Percentiles rank a stretch among this genome's conserved stretches.
Conservation (phyloP, 345 rosid species). For the Euphorbia peplus region DNA sequence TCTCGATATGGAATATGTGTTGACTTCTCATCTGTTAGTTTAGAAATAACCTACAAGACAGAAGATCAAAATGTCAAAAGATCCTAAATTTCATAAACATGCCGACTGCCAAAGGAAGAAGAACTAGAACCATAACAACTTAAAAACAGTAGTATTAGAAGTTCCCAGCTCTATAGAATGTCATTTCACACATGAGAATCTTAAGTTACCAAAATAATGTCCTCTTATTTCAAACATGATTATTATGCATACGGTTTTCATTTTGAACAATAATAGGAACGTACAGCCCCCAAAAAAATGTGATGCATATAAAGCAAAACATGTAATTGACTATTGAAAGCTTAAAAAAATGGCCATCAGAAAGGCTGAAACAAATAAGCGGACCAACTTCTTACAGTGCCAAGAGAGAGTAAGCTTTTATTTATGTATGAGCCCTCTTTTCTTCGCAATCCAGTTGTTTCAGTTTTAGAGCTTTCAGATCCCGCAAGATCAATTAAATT, state of each 20-base stretch:
- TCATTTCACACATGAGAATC: slow-evolving; percentile 3
- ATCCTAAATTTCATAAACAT: neutral
- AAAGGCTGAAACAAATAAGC: neutral
- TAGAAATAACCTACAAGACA: slow-evolving; percentile 54
- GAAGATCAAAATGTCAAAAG: slow-evolving; percentile 7
- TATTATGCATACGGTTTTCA: neutral
- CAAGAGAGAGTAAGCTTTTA: slow-evolving; percentile 70
- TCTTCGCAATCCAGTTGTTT: slow-evolving; percentile 68
- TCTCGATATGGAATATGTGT: slow-evolving; percentile 71
- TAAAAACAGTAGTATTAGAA: neutral
- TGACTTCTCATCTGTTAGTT: slow-evolving; percentile 61
- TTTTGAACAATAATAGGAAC: neutral
- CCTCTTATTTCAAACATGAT: neutral
- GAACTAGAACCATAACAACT: too few species aligned
- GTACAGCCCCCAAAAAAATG: neutral
- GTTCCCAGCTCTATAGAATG: neutral
- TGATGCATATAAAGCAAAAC: neutral
- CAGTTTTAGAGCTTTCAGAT: slow-evolving; percentile 75
- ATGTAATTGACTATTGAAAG: neutral
- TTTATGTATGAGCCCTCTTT: slow-evolving; percentile 77
- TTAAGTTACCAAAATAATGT: neutral
- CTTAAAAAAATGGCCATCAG: neutral
- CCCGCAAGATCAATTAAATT: slow-evolving; percentile 75
- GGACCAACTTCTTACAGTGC: slow-evolving; percentile 46
- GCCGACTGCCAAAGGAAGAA: neutral